phyloP scores from a whole-genome alignment of 768 basidiomycete species.

The Tricholoma sp. region DNA sequence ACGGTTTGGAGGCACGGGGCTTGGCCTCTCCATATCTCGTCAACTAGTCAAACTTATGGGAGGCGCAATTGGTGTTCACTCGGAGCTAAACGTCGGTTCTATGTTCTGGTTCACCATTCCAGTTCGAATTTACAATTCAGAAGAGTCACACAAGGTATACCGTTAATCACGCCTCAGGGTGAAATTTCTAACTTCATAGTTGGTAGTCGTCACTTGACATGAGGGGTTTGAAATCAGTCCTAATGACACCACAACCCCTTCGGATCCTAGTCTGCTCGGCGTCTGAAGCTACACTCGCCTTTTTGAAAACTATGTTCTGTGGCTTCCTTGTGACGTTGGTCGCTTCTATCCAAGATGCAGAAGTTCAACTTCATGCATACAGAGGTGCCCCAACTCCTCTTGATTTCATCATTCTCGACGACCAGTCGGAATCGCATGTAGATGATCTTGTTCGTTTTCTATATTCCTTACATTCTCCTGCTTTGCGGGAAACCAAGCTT shows the following conservation, averaged over 20 bases:
- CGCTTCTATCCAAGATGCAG: conserved; percentile 41
- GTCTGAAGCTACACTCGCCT: conserved; percentile 51
- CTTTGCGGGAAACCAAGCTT: conserved; percentile 53
- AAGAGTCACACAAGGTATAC: conserved; percentile 53
- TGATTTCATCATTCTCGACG: conserved; percentile 66
- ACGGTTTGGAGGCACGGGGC: conserved; percentile 72
- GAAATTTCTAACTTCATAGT: not conserved
- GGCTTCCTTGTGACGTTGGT: conserved; percentile 46
- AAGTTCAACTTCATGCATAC: conserved; percentile 33
- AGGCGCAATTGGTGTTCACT: conserved; percentile 66
- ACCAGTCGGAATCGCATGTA: conserved; percentile 54
- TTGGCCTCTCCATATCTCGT: conserved; percentile 70
- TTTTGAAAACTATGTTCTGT: conserved; percentile 51
- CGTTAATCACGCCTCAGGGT: not conserved
- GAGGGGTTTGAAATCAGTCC: conserved; percentile 37
- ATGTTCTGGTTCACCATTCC: conserved; percentile 74
- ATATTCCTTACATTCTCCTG: conserved; percentile 29
- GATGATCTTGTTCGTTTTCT: conserved; percentile 52
- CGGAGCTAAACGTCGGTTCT: conserved; percentile 58
- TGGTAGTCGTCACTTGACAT: conserved; percentile 43
- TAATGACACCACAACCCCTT: conserved; percentile 43
- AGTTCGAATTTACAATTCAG: conserved; percentile 49
- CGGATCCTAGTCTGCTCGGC: conserved; percentile 53
- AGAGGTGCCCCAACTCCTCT: conserved; percentile 29
- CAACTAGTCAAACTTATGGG: conserved; percentile 75